A percentile compares a stretch with the other conserved stretches of the same genome.
These are phyloP conservation scores for Brasilioporus rufonigricans DNA, from an alignment of 768 basidiomycete genomes.

Conservation along the genomic window DNA sequence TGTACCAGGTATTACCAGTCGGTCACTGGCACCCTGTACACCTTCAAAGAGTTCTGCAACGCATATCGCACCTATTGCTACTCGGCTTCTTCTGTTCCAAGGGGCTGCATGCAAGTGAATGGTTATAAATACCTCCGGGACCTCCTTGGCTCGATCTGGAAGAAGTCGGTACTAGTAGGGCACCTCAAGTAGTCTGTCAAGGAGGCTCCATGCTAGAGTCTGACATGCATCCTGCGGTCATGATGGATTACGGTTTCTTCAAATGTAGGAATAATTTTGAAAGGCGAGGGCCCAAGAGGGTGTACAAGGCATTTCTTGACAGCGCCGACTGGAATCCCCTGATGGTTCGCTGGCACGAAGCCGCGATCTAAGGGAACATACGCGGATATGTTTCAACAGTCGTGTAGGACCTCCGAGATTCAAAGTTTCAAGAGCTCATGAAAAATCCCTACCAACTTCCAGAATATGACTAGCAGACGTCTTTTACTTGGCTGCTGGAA, in stretches of 20 bases:
- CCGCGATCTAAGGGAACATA: neutral
- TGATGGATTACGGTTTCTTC: neutral
- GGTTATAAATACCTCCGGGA: neutral
- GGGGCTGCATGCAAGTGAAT: neutral
- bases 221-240: neutral
- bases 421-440: neutral
- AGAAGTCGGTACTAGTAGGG: neutral
- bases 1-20: neutral
- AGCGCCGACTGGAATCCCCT: neutral
- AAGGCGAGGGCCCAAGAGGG: constrained; percentile 1
- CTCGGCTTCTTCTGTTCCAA: neutral
- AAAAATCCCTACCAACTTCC: constrained; percentile 1
- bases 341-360: neutral
- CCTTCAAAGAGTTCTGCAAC: neutral
- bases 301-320: neutral
- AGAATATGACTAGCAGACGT: neutral
- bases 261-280: neutral
- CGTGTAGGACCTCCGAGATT: neutral
- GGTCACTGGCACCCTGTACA: too few relatives aligned
- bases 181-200: neutral
- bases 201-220: neutral
- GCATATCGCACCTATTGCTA: neutral
- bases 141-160: neutral
- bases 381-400: neutral
- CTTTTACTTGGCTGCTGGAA: too few relatives aligned